phyloP scores from a whole-genome alignment of 2,329 filamentous ascomycete species.

The Alternaria dauci region DNA sequence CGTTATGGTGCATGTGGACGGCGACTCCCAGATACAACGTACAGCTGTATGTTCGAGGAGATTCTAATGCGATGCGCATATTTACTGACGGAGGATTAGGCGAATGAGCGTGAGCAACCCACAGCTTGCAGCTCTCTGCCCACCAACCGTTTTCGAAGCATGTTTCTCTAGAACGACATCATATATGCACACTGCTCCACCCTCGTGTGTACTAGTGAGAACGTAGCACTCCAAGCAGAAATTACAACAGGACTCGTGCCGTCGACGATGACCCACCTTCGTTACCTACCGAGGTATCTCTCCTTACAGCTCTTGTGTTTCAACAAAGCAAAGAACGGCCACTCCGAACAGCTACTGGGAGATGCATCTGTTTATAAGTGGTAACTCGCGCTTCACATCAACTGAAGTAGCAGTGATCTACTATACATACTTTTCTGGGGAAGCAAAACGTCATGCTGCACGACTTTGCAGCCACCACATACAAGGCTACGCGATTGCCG shows the following conservation, averaged over 20 bases:
- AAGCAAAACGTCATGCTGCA: not conserved
- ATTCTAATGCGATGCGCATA: not conserved
- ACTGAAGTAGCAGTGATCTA: conserved; percentile 2
- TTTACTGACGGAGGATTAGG: not conserved
- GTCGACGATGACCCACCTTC: not conserved
- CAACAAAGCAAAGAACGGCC: conserved; percentile 3
- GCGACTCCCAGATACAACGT: not conserved
- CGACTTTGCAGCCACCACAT: not conserved
- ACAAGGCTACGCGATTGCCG: conserved; percentile 7
- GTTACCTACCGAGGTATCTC: not conserved
- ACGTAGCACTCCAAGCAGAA: not conserved
- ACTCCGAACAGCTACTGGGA: not conserved
- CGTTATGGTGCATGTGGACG: not conserved
- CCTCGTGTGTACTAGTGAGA: not conserved
- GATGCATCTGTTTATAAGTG: not conserved
- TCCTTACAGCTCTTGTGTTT: not conserved
- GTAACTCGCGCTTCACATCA: conserved; percentile 1
- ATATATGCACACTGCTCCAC: not conserved
- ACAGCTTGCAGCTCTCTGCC: not conserved
- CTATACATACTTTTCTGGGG: conserved; percentile 4
- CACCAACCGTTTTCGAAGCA: not conserved
- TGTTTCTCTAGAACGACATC: not conserved
- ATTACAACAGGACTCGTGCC: not conserved
- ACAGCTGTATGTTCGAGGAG: not conserved
- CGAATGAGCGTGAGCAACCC: not conserved